A percentile compares a stretch with the other conserved stretches of the same genome.
Conservation (phyloP, 306 rosid species). For the Citrullus amarus region DNA sequence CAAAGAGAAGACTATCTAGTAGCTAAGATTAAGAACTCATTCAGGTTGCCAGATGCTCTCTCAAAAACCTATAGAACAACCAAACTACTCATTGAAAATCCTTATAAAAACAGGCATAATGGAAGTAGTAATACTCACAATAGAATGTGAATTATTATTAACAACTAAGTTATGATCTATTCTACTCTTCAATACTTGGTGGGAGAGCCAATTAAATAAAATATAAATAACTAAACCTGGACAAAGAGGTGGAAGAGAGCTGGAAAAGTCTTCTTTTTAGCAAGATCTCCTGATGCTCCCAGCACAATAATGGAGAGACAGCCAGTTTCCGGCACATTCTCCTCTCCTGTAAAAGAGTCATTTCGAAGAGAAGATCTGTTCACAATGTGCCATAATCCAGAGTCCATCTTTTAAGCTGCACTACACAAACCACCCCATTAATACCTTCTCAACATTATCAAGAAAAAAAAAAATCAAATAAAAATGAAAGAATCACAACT, state of each 20-base stretch:
- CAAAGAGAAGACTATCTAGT: background rate
- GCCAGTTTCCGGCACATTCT: slow-evolving; percentile 47
- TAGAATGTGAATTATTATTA: background rate
- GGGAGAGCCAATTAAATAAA: background rate
- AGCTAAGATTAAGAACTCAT: background rate
- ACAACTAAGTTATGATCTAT: background rate
- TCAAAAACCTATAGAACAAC: background rate
- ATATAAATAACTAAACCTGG: slow-evolving; percentile 36
- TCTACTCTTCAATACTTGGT: background rate
- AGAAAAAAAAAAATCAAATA: background rate
- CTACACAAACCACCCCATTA: background rate
- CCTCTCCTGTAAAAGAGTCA: slow-evolving; percentile 40
- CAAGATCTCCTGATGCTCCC: slow-evolving; percentile 99
- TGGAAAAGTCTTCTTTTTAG: slow-evolving; percentile 96
- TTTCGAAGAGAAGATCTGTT: slow-evolving; percentile 16
- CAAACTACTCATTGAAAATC: background rate
- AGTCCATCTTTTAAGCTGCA: slow-evolving; percentile 36
- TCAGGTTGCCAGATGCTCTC: background rate
- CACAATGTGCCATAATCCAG: slow-evolving; percentile 51
- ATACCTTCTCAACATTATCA: background rate
- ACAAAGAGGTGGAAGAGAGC: slow-evolving; percentile 73
- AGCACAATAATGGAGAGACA: slow-evolving; percentile 75
- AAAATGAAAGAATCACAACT: background rate
- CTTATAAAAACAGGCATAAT: background rate
- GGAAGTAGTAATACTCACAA: background rate